Base-by-base conservation (phyloP, 2,329 filamentous ascomycete genomes). In the Periconia digitata region DNA sequence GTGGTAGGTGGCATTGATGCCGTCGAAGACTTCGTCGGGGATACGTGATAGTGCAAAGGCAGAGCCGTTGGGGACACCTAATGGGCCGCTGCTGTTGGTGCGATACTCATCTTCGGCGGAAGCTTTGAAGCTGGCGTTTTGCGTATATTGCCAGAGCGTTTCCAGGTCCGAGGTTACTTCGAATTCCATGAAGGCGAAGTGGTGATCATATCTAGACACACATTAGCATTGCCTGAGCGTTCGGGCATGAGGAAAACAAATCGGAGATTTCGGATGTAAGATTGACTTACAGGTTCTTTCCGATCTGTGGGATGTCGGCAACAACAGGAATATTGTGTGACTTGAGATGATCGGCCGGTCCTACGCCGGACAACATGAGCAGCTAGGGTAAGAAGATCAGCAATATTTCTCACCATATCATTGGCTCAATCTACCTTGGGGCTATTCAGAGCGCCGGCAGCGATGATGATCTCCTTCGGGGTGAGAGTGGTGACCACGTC, bases 341-440 rank as follows among this genome's bases (percentile, higher is more conserved):
- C n/a, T 73, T 48, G 6, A 86, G 76, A 50, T 82, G 76, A 0
- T 68, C 58, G 5, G 65, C 56, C 0, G 81, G 81, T 0, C 84
- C 83, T 24, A 86, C 76, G 8, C 84, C 84, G 43, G 75, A 80
- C 1, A 85, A 76, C 69, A 83, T 80, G 7, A 86, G 77, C 4
- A 86, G 64, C 66, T 86, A 83, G 5, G 82, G 81, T 1, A 77
- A 27, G 12, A 27, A 27, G 24, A n/a, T 27, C 24, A 27, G 12
- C 12, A 27, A 12, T 6, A 27, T 12, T 27, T 27, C 24, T 27
- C 6, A 27, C 24, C 6, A 6, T 27, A 27, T 27, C 24, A 27
- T 7, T 6, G 24, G 24, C 7, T 27, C 24, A 27, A 7, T 12
- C 24, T 27, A 27, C 24, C 24, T 27, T 27, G 24, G 24, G 24